Base-by-base conservation (phyloP, 2,329 filamentous ascomycete species). In the Epichloe hybrida region DNA sequence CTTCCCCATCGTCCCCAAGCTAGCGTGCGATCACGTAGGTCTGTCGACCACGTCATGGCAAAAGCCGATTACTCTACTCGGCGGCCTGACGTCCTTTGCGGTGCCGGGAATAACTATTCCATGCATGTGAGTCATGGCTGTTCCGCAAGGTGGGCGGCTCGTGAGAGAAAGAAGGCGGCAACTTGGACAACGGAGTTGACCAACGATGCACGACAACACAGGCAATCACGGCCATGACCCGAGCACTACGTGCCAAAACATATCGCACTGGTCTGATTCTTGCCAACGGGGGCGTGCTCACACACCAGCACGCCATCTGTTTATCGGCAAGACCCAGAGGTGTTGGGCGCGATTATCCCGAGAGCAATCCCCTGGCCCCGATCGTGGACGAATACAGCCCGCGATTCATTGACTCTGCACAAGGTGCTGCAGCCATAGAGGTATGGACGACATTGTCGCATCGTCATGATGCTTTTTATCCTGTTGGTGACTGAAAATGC, bases 101-200 rank as follows among this genome's bases (percentile, higher is more conserved):
- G 82, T 0, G 82, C 83, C 5, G 82, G 82, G 0, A 86, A 86
- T 55, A 85, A 85, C 50, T 86, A 86, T 53, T 82, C 79, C 0
- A 79, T 84, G 74, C 81, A 86, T 65, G 80, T 76, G 27, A 27
- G 27, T 27, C 27, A 27, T 27, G 27, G 2, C 27, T 27, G 27
- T 27, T 8, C 27, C 27, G 27, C 27, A 27, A 27, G 27, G 1
- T 27, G 7, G 7, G 27, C 27, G 27, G 7, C 27, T 27, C 27
- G 8, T 8, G 27, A 31, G 27, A 31, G 27, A 17, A 2, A 9
- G 27, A 31, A 9, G 8, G 27, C 27, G 8, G 27, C 3, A 31
- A 31, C 37, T 6, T 6, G 2, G 5, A 23, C n/a, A 11, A 4
- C 0, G 3, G 2, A 0, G 4, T n/a, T 35, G 17, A 21, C 35